A percentile compares a stretch with the other conserved stretches of the same genome.
Conservation (phyloP, 2,329 filamentous ascomycete species). For the Cordyceps javanica region DNA sequence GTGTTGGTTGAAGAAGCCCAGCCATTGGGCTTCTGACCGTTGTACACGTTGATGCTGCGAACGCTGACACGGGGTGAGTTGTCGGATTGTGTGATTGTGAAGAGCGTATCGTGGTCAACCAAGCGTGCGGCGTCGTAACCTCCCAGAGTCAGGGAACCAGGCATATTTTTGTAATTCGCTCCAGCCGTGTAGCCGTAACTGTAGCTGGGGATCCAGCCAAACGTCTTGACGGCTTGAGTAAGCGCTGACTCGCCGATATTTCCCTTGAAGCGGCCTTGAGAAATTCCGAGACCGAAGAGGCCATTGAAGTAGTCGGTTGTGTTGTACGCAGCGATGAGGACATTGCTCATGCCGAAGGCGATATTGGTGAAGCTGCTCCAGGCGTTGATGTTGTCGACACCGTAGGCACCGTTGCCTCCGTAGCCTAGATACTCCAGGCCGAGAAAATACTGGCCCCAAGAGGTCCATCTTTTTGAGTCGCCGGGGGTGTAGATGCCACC, state of each 20-base stretch:
- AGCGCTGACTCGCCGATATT: slow-evolving; percentile 45
- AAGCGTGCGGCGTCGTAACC: slow-evolving; percentile 63
- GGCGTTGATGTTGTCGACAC: slow-evolving; percentile 43
- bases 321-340: slow-evolving; percentile 48
- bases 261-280: slow-evolving; percentile 44
- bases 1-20: slow-evolving; percentile 34
- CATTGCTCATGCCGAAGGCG: slow-evolving; percentile 36
- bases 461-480: slow-evolving; percentile 51
- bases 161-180: slow-evolving; percentile 53
- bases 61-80: slow-evolving; percentile 55
- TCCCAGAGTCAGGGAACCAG: slow-evolving; percentile 59
- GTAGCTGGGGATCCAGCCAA: slow-evolving; percentile 60
- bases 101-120: slow-evolving; percentile 52
- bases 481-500: slow-evolving; percentile 52
- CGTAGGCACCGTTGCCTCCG: slow-evolving; percentile 58
- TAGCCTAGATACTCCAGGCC: slow-evolving; percentile 53
- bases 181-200: slow-evolving; percentile 73
- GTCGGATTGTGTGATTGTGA: slow-evolving; percentile 48
- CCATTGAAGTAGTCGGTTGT: slow-evolving; percentile 50
- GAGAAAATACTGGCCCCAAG: slow-evolving; percentile 54
- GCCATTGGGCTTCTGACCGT: slow-evolving; percentile 23
- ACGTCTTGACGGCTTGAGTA: slow-evolving; percentile 51
- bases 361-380: slow-evolving; percentile 32
- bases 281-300: slow-evolving; percentile 51
- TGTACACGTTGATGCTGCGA: slow-evolving; percentile 44